A percentile compares a stretch with the other conserved stretches of the same genome.
These are phyloP conservation scores for Escallonia rubra DNA, from an alignment of 129 eudicot species.

Conservation along the genomic window DNA sequence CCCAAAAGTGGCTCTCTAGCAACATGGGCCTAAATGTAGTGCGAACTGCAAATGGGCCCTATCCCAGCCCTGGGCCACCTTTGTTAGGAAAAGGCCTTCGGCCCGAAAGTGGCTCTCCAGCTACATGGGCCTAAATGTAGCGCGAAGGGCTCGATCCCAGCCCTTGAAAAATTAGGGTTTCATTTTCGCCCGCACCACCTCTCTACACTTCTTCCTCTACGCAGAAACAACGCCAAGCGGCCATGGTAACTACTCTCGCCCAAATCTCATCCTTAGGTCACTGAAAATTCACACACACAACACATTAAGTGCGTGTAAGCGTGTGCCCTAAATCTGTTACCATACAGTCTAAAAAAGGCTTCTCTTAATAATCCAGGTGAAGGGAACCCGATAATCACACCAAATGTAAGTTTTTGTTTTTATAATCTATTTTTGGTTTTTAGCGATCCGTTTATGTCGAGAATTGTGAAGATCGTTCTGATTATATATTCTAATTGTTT, in stretches of 20 bases:
- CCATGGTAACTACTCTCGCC: background rate
- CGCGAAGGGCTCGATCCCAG: background rate
- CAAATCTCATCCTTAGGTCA: background rate
- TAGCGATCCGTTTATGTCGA: background rate
- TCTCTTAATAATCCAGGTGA: slow-evolving; percentile 25
- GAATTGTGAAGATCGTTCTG: background rate
- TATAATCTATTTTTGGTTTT: background rate
- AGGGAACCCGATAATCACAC: slow-evolving; percentile 46
- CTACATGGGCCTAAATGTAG: no score
- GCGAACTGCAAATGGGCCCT: no score
- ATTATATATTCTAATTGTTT: background rate
- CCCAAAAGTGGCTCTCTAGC: no score
- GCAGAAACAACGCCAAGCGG: background rate
- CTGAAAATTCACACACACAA: no score
- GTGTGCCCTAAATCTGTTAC: no score
- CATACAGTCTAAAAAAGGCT: background rate
- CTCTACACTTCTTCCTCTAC: background rate
- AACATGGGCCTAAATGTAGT: no score
- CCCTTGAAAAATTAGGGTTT: background rate
- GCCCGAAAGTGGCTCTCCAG: no score
- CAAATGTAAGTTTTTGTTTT: slow-evolving; percentile 25
- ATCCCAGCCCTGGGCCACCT: no score
- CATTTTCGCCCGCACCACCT: background rate
- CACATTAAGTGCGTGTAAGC: no score
- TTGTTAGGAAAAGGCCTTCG: no score